Evolutionary conservation across 495 filamentous ascomycete species (phyloP).

Genomic region (Chaetomium tenue): DNA sequence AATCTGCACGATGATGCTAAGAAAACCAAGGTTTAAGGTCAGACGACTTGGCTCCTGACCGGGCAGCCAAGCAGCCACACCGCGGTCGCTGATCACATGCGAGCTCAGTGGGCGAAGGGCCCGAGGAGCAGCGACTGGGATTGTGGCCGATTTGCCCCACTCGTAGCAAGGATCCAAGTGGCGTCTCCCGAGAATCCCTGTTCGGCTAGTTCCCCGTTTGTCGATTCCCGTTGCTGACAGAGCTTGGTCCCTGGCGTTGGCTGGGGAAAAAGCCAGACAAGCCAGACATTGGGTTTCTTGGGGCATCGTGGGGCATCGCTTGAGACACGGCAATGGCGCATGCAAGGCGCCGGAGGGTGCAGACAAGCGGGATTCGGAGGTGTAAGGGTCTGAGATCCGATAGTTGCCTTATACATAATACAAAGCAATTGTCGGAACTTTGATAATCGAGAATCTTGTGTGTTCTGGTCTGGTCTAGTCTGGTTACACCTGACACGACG

Average conservation of each 20-base stretch:
- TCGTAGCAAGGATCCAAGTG: not conserved
- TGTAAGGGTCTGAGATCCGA: too few relatives aligned
- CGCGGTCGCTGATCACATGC: constrained; percentile 7
- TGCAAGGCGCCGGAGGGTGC: not conserved
- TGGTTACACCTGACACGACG: not conserved
- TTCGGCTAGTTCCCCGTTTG: constrained; percentile 4
- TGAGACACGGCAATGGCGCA: not conserved
- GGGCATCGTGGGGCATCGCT: not conserved
- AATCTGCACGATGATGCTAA: not conserved
- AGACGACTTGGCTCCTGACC: too few relatives aligned
- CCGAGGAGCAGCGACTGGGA: not conserved
- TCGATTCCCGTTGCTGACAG: not conserved
- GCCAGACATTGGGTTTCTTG: too few relatives aligned
- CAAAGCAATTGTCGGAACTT: too few relatives aligned
- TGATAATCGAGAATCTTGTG: not conserved
- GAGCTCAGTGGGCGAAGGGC: not conserved
- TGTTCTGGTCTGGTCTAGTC: not conserved
- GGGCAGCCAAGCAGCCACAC: not conserved
- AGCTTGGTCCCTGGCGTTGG: not conserved
- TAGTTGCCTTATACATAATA: too few relatives aligned
- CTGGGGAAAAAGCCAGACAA: not conserved
- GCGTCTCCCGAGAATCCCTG: not conserved
- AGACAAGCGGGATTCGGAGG: not conserved
- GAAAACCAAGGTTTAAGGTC: too few relatives aligned
- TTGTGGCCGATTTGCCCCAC: not conserved